Conservation (phyloP, 176 grass and related monocot genomes). For the Carex pumila region DNA sequence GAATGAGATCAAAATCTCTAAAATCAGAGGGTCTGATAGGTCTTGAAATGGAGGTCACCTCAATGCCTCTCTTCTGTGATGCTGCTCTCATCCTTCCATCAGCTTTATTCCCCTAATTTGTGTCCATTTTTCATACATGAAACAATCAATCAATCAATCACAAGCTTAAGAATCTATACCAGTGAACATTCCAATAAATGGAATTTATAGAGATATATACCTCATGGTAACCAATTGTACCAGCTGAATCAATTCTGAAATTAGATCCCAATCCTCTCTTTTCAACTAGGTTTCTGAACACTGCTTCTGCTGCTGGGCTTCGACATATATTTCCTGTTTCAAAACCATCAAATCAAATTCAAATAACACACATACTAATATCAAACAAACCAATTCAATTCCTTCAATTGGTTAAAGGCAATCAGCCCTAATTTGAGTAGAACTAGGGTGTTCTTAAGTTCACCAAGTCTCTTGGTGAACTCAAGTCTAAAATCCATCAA, state of each 20-base stretch:
- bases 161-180: not conserved
- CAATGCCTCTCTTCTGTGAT: constrained; percentile 67
- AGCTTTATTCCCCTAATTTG: constrained; percentile 59
- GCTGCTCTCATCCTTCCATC: constrained; percentile 86
- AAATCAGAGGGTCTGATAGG: constrained; percentile 81
- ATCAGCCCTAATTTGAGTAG: too few species aligned
- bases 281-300: constrained; percentile 59
- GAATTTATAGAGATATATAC: constrained; percentile 23
- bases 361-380: not conserved
- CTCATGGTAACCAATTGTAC: constrained; percentile 93
- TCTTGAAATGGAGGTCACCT: constrained; percentile 91
- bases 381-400: not conserved
- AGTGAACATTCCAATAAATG: not conserved
- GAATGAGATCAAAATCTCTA: constrained; percentile 77
- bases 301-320: constrained; percentile 84
- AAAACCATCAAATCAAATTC: constrained; percentile 6
- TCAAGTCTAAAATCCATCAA: too few species aligned
- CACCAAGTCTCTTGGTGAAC: too few species aligned
- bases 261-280: constrained; percentile 59
- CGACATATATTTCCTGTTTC: constrained; percentile 82
- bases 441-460: too few species aligned
- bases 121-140: not conserved
- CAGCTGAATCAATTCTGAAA: constrained; percentile 83
- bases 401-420: not conserved
- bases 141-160: constrained; percentile 8